Evolutionary conservation across 2,329 filamentous ascomycete species (phyloP), one percentile per base, ranked within the genome.

Genomic region (Colletotrichum sp.): DNA sequence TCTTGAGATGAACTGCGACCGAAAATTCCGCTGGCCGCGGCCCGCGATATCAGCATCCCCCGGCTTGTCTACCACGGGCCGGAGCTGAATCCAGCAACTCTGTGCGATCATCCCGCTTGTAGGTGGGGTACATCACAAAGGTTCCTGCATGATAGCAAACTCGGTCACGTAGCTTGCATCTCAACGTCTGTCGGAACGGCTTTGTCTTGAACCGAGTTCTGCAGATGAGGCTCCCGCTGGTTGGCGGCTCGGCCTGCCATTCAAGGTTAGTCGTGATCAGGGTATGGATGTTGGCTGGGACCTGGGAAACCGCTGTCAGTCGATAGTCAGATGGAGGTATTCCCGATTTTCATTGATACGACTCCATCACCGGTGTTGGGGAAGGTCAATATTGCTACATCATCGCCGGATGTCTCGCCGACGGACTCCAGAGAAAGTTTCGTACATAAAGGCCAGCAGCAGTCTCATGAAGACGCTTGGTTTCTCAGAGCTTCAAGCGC

Each of bases 351-450:
- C 24, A 10, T 30, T 36, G 21, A 57, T 71, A 26, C 44, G 26
- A 34, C 44, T 10, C 18, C 18, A 36, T 28, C 67, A 60, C 68
- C 68, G 72, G 72, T 75, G 26, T 75, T 60, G 72, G 68, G 49
- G 34, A 2, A 9, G 18, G 6, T 0, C 13, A 32, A 0, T 26
- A 16, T 7, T 5, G 28, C 59, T 12, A 18, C 30, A 18, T 63
- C 28, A 34, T 34, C 10, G n/a, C n/a, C n/a, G 44, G 18, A 34
- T 21, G 9, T 21, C 30, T 15, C 30, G 13, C 32, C 26, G 34
- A n/a, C 2, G 5, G 4, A 6, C 1, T 24, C 13, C 3, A 18
- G 1, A 12, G 5, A 15, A 0, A 3, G 2, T 12, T 1, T 2
- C 1, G 3, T 24, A 62, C 26, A 68, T 68, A 72, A 72, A 55